These are phyloP conservation scores for Anisogramma anomala DNA, from an alignment of 2,329 filamentous ascomycete genomes.

Conservation along the genomic window DNA sequence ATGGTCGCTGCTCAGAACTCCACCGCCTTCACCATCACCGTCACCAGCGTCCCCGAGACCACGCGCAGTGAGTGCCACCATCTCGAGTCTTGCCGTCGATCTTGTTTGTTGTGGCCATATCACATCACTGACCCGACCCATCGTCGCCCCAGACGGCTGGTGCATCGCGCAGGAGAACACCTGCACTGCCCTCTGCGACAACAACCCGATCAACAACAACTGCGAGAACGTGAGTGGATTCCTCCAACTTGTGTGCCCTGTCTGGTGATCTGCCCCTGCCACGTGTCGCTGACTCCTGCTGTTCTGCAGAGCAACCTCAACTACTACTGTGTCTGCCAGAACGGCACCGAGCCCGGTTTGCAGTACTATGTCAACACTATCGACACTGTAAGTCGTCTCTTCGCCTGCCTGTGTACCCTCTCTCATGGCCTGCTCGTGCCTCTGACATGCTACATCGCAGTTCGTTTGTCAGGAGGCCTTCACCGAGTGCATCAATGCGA, in stretches of 20 bases:
- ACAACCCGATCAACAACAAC: constrained; percentile 27
- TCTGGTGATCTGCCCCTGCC: neutral
- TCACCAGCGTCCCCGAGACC: constrained; percentile 23
- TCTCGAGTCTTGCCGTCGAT: too few relatives aligned
- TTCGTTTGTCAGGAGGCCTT: constrained; percentile 42
- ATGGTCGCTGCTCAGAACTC: constrained; percentile 35
- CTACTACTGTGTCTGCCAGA: constrained; percentile 39
- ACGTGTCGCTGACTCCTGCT: constrained; percentile 8
- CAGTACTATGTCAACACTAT: constrained; percentile 43
- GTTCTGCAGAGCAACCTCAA: constrained; percentile 28
- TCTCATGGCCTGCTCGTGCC: neutral
- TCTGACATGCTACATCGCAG: constrained; percentile 19
- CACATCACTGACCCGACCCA: neutral
- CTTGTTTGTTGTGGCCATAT: too few relatives aligned
- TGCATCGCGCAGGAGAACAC: constrained; percentile 40
- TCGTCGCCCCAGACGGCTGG: constrained; percentile 32
- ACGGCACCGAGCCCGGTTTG: constrained; percentile 38
- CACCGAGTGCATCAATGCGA: constrained; percentile 33
- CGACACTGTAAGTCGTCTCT: constrained; percentile 25
- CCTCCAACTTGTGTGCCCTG: neutral
- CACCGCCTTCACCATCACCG: constrained; percentile 27
- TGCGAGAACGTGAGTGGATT: constrained; percentile 34
- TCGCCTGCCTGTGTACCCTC: neutral
- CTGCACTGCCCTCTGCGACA: constrained; percentile 37
- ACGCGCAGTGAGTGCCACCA: constrained; percentile 28